Evolutionary conservation across 768 basidiomycete genomes (phyloP).

Genomic region (Suillus subalutaceus): DNA sequence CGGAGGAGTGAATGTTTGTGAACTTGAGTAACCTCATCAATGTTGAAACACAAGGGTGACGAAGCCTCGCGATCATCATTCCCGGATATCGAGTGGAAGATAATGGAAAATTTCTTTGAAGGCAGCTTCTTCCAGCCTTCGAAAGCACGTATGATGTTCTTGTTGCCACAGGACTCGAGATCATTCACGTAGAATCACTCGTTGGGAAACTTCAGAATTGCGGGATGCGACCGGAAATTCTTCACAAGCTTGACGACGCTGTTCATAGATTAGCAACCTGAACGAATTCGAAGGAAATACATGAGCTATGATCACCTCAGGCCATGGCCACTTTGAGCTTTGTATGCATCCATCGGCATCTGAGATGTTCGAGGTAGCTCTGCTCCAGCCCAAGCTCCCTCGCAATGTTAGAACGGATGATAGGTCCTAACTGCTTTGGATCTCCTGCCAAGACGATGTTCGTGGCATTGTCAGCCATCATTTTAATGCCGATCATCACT

Average conservation of each 20-base stretch:
- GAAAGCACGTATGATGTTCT: constrained; percentile 27
- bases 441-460: constrained; percentile 70
- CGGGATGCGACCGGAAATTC: constrained; percentile 66
- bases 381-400: constrained; percentile 55
- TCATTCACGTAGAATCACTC: constrained; percentile 60
- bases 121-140: constrained; percentile 32
- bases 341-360: constrained; percentile 50
- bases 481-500: constrained; percentile 62
- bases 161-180: constrained; percentile 50
- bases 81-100: constrained; percentile 63
- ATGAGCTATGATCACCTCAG: constrained; percentile 36
- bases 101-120: constrained; percentile 49
- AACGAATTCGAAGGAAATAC: neutral
- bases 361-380: constrained; percentile 66
- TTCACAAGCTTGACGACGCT: constrained; percentile 66
- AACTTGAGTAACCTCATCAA: constrained; percentile 58
- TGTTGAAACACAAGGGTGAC: constrained; percentile 75
- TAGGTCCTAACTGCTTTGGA: constrained; percentile 72
- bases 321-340: constrained; percentile 36
- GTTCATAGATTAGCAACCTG: constrained; percentile 4
- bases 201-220: constrained; percentile 65
- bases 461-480: constrained; percentile 53
- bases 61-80: constrained; percentile 67
- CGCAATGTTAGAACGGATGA: constrained; percentile 62
- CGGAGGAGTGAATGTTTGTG: constrained; percentile 34